Conservation (phyloP, 371 early-diverging fungal species). For the Rhizomucor pusillus region DNA sequence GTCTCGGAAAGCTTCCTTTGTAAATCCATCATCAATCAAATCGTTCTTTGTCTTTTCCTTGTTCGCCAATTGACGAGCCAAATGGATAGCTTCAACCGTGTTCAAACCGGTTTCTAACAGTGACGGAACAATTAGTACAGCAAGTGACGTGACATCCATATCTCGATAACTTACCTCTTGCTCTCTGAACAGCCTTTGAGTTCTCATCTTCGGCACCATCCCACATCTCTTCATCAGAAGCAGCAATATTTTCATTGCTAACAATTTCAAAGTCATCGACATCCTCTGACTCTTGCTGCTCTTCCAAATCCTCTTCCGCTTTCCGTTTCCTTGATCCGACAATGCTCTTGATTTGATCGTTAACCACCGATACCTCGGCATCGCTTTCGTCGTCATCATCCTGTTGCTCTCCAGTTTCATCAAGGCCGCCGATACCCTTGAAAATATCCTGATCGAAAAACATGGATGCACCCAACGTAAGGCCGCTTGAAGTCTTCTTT, state of each 20-base stretch:
- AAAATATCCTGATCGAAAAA: slow-evolving; percentile 95
- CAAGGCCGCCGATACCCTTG: slow-evolving; percentile 57
- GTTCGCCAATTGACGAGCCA: slow-evolving; percentile 84
- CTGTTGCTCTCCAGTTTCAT: slow-evolving; percentile 59
- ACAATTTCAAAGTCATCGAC: slow-evolving; percentile 64
- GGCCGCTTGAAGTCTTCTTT: slow-evolving; percentile 50
- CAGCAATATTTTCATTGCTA: slow-evolving; percentile 48
- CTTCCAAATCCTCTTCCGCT: slow-evolving; percentile 39
- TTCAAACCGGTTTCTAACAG: slow-evolving; percentile 49
- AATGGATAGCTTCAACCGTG: slow-evolving; percentile 87
- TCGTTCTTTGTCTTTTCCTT: slow-evolving; percentile 72
- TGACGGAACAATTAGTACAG: slow-evolving; percentile 1
- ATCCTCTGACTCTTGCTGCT: slow-evolving; percentile 26
- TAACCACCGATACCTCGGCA: slow-evolving; percentile 55
- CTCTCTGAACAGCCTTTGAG: slow-evolving; percentile 60
- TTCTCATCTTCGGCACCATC: slow-evolving; percentile 71
- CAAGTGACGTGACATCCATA: not conserved
- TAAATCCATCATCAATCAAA: slow-evolving; percentile 86
- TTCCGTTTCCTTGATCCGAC: slow-evolving; percentile 38
- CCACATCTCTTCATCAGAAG: slow-evolving; percentile 61
- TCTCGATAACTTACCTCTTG: slow-evolving; percentile 27
- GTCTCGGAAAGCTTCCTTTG: slow-evolving; percentile 87
- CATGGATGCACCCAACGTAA: slow-evolving; percentile 80
- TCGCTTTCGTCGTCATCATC: slow-evolving; percentile 19
- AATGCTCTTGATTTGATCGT: slow-evolving; percentile 10